Evolutionary conservation across 2,329 filamentous ascomycete genomes (phyloP), one percentile per base, ranked within the genome.

Genomic region (Neonectria sp.): DNA sequence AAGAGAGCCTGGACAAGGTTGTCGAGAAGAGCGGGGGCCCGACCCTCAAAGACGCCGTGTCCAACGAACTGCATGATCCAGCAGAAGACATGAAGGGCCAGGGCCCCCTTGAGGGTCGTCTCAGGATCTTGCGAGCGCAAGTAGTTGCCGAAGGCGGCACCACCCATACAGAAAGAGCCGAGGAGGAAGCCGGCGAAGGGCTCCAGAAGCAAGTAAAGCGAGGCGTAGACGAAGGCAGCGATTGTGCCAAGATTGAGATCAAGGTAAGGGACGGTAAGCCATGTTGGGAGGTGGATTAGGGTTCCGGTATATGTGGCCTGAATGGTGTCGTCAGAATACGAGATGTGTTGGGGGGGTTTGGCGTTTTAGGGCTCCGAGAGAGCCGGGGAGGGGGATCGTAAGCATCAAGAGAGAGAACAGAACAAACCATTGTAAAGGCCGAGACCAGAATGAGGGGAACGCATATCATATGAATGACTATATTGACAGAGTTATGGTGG

Each of bases 41-140:
- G 90, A 24, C 93, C 90, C 82, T 98, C 96, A 74, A 94, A 98
- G 57, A 88, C 90, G 43, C 95, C 95, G 78, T 99, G 96, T 31
- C 96, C 96, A 57, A 98, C 76, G 78, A 99, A 98, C 79, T 99
- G 96, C 57, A 91, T 86, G 63, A 97, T 84, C 96, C 96, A 99
- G 68, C 90, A 91, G 53, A 91, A 83, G 51, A 95, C 79, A 73
- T 97, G 92, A 49, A 95, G 81, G 4, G 84, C 90, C 21, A 92
- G 84, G 45, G 94, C 93, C 31, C 80, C 77, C 73, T 87, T 80
- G 67, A 88, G 89, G 55, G 85, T 86, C 17, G 79, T 74, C 33
- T 82, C 81, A 6, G 86, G 79, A 70, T 86, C 79, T 31, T 89
- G 88, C 25, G 87, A 85, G 21, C 93, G 89, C 56, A 96, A 85